Percentiles rank a stretch among this genome's conserved stretches.
These are phyloP conservation scores for Plectosphaerella plurivora DNA, from an alignment of 2,329 filamentous ascomycete genomes.

Conservation along the genomic window DNA sequence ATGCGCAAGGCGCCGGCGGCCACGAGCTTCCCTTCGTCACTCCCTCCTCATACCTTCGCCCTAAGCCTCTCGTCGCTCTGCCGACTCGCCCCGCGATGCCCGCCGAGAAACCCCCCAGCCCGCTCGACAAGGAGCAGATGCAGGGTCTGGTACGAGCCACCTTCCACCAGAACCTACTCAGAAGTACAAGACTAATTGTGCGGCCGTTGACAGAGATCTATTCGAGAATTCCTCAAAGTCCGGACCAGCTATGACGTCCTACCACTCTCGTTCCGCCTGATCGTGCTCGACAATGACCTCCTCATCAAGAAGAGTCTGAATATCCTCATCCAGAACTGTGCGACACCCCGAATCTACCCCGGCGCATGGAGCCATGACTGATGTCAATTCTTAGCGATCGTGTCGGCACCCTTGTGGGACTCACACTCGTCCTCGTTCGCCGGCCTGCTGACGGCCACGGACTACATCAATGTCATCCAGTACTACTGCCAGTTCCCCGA, in stretches of 20 bases:
- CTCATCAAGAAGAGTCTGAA: slow-evolving; percentile 96
- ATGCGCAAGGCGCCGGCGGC: slow-evolving; percentile 19
- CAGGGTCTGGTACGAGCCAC: slow-evolving; percentile 66
- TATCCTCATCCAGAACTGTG: slow-evolving; percentile 94
- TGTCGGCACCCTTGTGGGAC: slow-evolving; percentile 96
- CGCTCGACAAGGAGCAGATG: slow-evolving; percentile 71
- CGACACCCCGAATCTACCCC: slow-evolving; percentile 10
- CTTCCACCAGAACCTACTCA: neutral
- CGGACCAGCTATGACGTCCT: slow-evolving; percentile 97
- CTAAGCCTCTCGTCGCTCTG: slow-evolving; percentile 16
- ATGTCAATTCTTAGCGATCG: slow-evolving; percentile 64
- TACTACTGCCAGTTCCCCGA: slow-evolving; percentile 98
- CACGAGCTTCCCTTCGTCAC: slow-evolving; percentile 54
- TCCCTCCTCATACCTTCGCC: slow-evolving; percentile 54
- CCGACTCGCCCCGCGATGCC: slow-evolving; percentile 3
- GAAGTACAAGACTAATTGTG: neutral
- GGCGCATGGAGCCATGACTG: slow-evolving; percentile 1
- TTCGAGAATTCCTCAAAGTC: slow-evolving; percentile 93
- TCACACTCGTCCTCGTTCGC: slow-evolving; percentile 90
- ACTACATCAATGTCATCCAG: slow-evolving; percentile 98
- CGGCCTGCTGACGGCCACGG: slow-evolving; percentile 88
- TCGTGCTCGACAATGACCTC: slow-evolving; percentile 90
- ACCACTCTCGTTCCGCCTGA: slow-evolving; percentile 90
- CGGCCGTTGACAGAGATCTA: slow-evolving; percentile 62
- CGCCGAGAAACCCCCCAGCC: slow-evolving; percentile 39